phyloP scores from a whole-genome alignment of 164 flowering plant genomes.

The Taxillus chinensis region DNA sequence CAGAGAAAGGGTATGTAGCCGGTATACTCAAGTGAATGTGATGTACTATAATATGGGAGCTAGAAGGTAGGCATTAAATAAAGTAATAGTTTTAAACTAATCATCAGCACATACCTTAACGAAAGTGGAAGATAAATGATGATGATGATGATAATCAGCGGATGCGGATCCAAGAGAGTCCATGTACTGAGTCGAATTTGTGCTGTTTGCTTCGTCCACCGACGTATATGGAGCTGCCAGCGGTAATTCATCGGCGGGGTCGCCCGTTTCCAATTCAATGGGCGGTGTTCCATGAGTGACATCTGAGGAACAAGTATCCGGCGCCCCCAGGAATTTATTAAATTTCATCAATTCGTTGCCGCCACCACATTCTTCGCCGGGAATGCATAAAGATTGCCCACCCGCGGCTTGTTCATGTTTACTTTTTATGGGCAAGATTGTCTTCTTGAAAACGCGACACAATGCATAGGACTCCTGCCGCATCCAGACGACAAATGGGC shows the following conservation, averaged over 20 bases:
- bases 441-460: conserved; percentile 61
- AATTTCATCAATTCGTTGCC: no score
- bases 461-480: conserved; percentile 56
- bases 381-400: no score
- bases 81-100: not conserved
- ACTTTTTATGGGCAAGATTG: conserved; percentile 19
- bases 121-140: conserved; percentile 17
- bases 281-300: conserved; percentile 48
- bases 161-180: conserved; percentile 12
- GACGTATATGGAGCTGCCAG: conserved; percentile 16
- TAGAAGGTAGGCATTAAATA: not conserved
- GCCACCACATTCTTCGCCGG: no score
- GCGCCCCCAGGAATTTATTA: no score
- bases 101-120: conserved; percentile 16
- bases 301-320: conserved; percentile 46
- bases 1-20: no score
- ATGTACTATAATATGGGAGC: not conserved
- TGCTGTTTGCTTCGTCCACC: conserved; percentile 43
- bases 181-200: conserved; percentile 15
- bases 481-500: not conserved
- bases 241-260: conserved; percentile 18
- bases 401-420: conserved; percentile 5
- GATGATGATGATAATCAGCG: conserved; percentile 2
- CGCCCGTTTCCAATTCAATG: conserved; percentile 3
- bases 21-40: no score